Percentiles rank a stretch among this genome's conserved stretches.
These are phyloP conservation scores for Fusarium sp. DNA, from an alignment of 2,329 filamentous ascomycete species.

Conservation along the genomic window DNA sequence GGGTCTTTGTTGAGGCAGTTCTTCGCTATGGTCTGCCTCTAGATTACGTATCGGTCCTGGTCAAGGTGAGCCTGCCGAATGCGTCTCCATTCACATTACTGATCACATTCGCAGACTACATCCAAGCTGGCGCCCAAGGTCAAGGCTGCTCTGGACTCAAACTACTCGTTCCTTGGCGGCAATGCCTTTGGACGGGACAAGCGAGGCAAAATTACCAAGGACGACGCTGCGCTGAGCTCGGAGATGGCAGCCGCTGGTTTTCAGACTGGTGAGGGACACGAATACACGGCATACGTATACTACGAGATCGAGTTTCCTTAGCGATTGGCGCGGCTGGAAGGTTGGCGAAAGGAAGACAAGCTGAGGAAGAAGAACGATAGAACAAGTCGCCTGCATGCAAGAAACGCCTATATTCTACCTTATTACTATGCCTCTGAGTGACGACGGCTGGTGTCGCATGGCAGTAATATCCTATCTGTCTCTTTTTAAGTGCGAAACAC, in stretches of 20 bases:
- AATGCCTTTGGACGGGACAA: constrained; percentile 95
- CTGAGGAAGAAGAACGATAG: constrained; percentile 15
- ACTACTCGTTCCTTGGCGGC: constrained; percentile 91
- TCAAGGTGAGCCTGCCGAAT: constrained; percentile 75
- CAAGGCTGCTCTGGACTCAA: constrained; percentile 79
- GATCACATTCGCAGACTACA: constrained; percentile 68
- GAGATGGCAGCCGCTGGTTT: constrained; percentile 84
- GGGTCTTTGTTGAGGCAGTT: constrained; percentile 98
- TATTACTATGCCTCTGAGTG: constrained; percentile 36
- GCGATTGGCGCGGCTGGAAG: constrained; percentile 10
- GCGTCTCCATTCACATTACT: neutral
- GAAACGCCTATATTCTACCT: constrained; percentile 45
- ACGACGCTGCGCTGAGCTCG: constrained; percentile 79
- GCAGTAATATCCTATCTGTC: constrained; percentile 42
- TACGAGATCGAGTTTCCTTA: constrained; percentile 86
- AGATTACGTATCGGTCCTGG: constrained; percentile 84
- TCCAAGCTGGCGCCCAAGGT: constrained; percentile 84
- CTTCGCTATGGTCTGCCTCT: constrained; percentile 91
- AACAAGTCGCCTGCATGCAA: constrained; percentile 35
- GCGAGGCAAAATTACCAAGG: constrained; percentile 89
- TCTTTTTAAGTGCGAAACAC: constrained; percentile 27
- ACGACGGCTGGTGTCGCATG: constrained; percentile 35
- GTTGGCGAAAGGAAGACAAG: neutral
- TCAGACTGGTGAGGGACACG: constrained; percentile 73
- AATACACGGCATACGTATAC: constrained; percentile 97